Percentiles rank a stretch among this genome's conserved stretches.
Conservation (phyloP, 495 filamentous ascomycete genomes). For the Eremomyces bilateralis region DNA sequence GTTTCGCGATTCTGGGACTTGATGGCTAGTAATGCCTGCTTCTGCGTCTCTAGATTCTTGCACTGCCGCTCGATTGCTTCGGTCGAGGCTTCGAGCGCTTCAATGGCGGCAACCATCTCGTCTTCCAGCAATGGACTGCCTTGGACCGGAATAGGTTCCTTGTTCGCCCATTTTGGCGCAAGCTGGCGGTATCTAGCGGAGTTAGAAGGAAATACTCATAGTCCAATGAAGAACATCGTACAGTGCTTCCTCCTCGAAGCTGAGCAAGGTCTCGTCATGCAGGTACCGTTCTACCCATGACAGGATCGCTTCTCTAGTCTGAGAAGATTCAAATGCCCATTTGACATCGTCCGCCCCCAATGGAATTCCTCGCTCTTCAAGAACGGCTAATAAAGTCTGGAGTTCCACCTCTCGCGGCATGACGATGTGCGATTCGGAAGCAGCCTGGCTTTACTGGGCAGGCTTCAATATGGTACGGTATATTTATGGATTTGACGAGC, state of each 20-base stretch:
- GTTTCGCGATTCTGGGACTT: too few relatives aligned
- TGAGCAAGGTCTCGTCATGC: constrained; percentile 12
- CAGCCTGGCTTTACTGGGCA: too few relatives aligned
- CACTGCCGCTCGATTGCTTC: constrained; percentile 18
- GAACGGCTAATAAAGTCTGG: constrained; percentile 14
- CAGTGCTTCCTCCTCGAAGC: constrained; percentile 17
- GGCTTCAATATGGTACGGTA: too few relatives aligned
- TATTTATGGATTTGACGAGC: too few relatives aligned
- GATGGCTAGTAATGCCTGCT: constrained; percentile 15
- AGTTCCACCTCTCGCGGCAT: too few relatives aligned
- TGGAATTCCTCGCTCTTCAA: constrained; percentile 14
- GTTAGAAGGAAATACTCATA: not conserved
- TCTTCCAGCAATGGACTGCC: constrained; percentile 13
- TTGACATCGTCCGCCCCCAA: constrained; percentile 15
- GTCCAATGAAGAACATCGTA: constrained; percentile 6
- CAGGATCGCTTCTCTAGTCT: constrained; percentile 9
- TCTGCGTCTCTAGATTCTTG: constrained; percentile 16
- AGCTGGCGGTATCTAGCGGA: not conserved
- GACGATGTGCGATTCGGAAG: too few relatives aligned
- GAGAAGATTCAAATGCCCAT: constrained; percentile 13
- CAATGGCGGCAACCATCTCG: constrained; percentile 15
- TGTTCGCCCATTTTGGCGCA: constrained; percentile 2
- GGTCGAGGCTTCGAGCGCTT: constrained; percentile 15
- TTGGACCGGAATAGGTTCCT: constrained; percentile 7
- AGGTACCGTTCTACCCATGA: constrained; percentile 18